Evolutionary conservation across 1,139 yeast species (phyloP), one percentile per base, ranked within the genome.

Genomic region (Sugiyamaella xylanicola): DNA sequence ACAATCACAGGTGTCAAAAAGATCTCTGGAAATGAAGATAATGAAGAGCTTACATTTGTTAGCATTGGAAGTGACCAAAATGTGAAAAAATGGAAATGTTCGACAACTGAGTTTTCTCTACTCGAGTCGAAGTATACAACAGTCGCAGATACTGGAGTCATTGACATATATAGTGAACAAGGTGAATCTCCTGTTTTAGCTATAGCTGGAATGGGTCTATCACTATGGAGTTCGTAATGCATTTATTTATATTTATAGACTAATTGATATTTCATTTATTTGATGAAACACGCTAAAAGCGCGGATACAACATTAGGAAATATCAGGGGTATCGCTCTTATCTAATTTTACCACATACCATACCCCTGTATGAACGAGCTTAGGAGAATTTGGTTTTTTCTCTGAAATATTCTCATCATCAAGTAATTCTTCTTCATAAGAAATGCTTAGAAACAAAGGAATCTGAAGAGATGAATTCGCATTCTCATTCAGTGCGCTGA

Each of bases 141-240:
- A 0, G 82, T 91, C 37, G 96, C 97, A 0, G 99, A 93, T 67
- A 88, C 97, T 0, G 97, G 97, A 0, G 84, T 91, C 55, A 70
- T 83, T 44, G 66, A 61, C 47, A 51, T 54, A 21, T 44, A 20
- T 17, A 36, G 20, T 1, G 36, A 42, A 13, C 15, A 27, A n/a
- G 43, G 21, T 21, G 17, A 21, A 11, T 37, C 36, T 9, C 25
- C 47, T 4, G 13, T 43, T 16, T 25, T 51, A 7, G 49, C 45
- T 16, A 15, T 51, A 16, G 55, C 49, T 19, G 55, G 55, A 32
- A 16, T 37, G 20, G 55, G 55, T 20, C 15, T 42, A 9, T 52
- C 55, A n/a, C 32, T 52, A 16, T 52, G 55, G 55, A 43, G 22
- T 35, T 21, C 36, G 43, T 46, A 46, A 35, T 8, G 15, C 15